phyloP scores from a whole-genome alignment of 2,329 filamentous ascomycete genomes.

The Trichoderma aggressivum region DNA sequence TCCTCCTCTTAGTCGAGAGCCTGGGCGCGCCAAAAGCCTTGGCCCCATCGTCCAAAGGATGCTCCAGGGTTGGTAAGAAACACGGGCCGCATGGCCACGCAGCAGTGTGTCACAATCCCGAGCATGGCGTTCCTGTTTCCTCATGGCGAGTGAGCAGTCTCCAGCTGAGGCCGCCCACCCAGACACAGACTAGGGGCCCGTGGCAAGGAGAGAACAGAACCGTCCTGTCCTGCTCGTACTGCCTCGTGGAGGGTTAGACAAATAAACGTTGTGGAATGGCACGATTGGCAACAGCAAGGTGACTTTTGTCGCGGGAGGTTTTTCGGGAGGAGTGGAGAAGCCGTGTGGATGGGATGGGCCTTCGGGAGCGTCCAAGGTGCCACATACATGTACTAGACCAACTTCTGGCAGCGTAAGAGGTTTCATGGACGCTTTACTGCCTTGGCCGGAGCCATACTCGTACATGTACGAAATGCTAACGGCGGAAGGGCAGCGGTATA shows the following conservation, averaged over 20 bases:
- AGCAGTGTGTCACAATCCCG: background rate
- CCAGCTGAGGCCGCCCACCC: conserved; percentile 8
- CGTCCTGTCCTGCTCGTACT: background rate
- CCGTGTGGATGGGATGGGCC: conserved; percentile 10
- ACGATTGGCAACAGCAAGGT: background rate
- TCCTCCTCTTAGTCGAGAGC: background rate
- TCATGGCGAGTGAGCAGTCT: background rate
- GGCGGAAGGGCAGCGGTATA: background rate
- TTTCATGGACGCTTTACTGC: background rate
- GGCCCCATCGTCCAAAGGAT: background rate
- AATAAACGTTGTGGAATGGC: conserved; percentile 1
- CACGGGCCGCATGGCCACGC: background rate
- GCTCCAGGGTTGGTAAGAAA: background rate
- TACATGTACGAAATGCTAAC: background rate
- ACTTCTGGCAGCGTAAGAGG: background rate
- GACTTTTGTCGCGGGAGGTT: background rate
- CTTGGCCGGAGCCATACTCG: background rate
- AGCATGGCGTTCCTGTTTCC: background rate
- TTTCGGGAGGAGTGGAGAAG: conserved; percentile 14
- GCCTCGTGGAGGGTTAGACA: conserved; percentile 10
- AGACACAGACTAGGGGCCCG: background rate
- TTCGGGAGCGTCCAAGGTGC: conserved; percentile 12
- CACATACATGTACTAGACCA: background rate
- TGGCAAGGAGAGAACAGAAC: background rate
- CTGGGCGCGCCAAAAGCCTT: background rate